phyloP scores from a whole-genome alignment of 2,329 filamentous ascomycete genomes.

The Pseudophaeomoniella oleicola region DNA sequence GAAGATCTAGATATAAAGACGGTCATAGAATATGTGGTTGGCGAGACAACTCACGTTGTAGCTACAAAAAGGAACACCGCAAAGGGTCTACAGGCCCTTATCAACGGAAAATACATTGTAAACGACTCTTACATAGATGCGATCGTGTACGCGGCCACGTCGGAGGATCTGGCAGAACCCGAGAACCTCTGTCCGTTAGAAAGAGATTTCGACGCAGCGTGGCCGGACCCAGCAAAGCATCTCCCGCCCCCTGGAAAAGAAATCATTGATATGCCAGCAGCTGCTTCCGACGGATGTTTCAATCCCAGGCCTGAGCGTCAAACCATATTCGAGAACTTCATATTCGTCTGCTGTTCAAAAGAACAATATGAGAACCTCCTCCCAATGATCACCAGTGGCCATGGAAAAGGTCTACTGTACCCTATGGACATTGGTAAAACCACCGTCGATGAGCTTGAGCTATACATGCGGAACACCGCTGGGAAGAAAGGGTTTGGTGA shows the following conservation, averaged over 20 bases:
- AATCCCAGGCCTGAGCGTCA: conserved; percentile 31
- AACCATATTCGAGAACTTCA: conserved; percentile 72
- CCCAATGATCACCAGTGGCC: conserved; percentile 60
- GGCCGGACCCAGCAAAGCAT: conserved; percentile 60
- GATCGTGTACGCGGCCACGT: conserved; percentile 45
- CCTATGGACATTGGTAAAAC: conserved; percentile 49
- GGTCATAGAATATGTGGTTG: conserved; percentile 53
- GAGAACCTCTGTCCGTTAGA: conserved; percentile 49
- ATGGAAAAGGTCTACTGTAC: conserved; percentile 65
- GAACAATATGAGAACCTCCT: conserved; percentile 63
- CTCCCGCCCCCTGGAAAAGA: conserved; percentile 66
- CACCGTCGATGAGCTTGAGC: conserved; percentile 58
- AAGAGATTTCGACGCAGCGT: conserved; percentile 60
- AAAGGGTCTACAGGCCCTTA: conserved; percentile 71
- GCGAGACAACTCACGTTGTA: conserved; percentile 72
- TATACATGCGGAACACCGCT: conserved; percentile 59
- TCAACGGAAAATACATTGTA: conserved; percentile 69
- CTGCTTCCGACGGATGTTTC: not conserved
- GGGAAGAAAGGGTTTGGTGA: conserved; percentile 57
- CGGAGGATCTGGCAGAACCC: conserved; percentile 34
- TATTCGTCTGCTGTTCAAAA: conserved; percentile 71
- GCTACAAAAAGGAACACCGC: conserved; percentile 81
- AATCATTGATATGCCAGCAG: conserved; percentile 50
- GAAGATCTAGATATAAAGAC: conserved; percentile 86
- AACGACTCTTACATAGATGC: conserved; percentile 58